Evolutionary conservation across 139 green algal genomes (phyloP), one percentile per base, ranked within the genome.

Genomic region (Coccomyxa sp.): DNA sequence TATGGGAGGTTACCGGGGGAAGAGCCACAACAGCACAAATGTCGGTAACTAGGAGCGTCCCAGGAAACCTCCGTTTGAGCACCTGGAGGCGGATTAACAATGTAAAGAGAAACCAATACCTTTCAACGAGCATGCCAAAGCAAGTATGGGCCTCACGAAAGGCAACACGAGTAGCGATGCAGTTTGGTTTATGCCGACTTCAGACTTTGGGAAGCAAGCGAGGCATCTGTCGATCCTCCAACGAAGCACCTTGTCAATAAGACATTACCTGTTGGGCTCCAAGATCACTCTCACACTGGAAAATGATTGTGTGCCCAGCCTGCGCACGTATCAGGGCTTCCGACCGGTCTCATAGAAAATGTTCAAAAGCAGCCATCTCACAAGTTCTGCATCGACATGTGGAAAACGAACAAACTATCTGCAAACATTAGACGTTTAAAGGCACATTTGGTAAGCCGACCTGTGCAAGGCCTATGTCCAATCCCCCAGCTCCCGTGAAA

Each of bases 221-320:
- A 21, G 63, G 18, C 18, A 71, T 25, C 63, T 71, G 18, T 25
- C 63, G 1, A 14, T 71, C 63, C 18, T 71, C 21, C 21, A 28
- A 25, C 7, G 21, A 21, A 71, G 63, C 63, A 71, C 10, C 18
- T 1, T 71, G 63, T 28, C 18, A 71, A 71, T 51, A 9, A 9
- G 18, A 71, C 63, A 71, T n/a, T 31, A 92, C 93, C 92, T 96
- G 93, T 30, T 94, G 91, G 0, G 92, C 92, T 27, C 94, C 92
- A n/a, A 90, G 89, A 83, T 96, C 94, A 25, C 66, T 88, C 66
- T 96, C 94, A 82, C 94, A 96, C 67, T 95, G 89, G 66, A 98
- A 57, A 13, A 98, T 92, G n/a, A 97, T 88, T 83, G 96, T 88
- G 76, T 97, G 94, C 0, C 94, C 94, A 27, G 94, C 93, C 92